Base-by-base conservation (phyloP, 2,329 filamentous ascomycete genomes). In the Pseudogymnoascus sp. region DNA sequence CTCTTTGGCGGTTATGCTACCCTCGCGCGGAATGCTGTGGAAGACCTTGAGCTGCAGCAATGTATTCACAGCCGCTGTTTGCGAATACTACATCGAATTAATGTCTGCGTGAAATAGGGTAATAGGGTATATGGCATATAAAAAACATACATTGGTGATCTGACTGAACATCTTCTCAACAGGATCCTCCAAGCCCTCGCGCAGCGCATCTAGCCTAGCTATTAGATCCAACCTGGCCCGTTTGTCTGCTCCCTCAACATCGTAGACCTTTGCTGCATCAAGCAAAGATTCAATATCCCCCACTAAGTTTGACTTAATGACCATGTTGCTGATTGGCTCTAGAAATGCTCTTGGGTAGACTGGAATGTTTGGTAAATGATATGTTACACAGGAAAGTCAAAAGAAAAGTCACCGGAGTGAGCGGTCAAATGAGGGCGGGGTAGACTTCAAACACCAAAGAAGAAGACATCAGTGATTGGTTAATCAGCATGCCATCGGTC, bases 131-230 rank as follows among this genome's bases (percentile, higher is more conserved):
- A 12, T 12, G n/a, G 3, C 8, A 16, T 33, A 31, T 16, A 4
- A 14, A 4, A 14, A 53, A 65, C 63, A 44, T 63, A 71, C 69
- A 66, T 70, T 70, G 11, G 66, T 70, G 14, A 70, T 63, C 50
- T 72, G 69, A 59, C 68, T 62, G 40, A 70, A 71, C 64, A 71
- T 71, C 11, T 68, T 68, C 37, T 70, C 67, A 37, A 63, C 66
- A 2, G 70, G 69, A 59, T 67, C 66, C 65, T 70, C 70, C 50
- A 72, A 38, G 14, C 67, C 64, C 25, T 67, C 63, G 10, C 68
- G 66, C 16, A 72, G 61, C 5, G 50, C 63, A 31, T 69, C 65
- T 5, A 69, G 62, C 16, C 56, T 59, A 1, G 53, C 63, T 14
- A 67, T 31, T 31, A 67, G 62, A 59, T 65, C 62, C 7, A 66